Evolutionary conservation across 345 rosid species (phyloP).

Genomic region (Clausena lansium): DNA sequence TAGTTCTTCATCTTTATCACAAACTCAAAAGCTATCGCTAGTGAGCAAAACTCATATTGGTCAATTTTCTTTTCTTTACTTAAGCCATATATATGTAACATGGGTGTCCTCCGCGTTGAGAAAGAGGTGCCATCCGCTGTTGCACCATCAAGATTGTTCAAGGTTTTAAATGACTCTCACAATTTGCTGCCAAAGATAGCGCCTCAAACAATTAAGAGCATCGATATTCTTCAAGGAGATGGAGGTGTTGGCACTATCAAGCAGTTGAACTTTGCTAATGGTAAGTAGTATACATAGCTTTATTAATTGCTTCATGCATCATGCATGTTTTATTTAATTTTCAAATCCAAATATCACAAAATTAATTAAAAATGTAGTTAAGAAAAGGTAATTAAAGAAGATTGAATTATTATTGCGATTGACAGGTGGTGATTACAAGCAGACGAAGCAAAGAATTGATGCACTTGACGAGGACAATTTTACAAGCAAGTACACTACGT

Average conservation of each 20-base stretch:
- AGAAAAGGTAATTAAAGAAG: too few relatives aligned
- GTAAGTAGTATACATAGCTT: neutral
- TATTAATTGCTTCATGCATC: too few relatives aligned
- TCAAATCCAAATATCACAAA: too few relatives aligned
- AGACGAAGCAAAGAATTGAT: neutral
- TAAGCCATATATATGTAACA: neutral
- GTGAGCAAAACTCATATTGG: neutral
- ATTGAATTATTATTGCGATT: too few relatives aligned
- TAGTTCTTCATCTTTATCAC: neutral
- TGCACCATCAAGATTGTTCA: neutral
- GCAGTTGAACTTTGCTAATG: conserved; percentile 26
- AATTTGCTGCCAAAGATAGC: conserved; percentile 18
- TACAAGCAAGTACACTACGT: neutral
- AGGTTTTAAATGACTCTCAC: conserved; percentile 2
- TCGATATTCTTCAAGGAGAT: conserved; percentile 26
- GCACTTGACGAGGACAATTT: neutral
- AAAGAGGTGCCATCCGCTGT: conserved; percentile 10
- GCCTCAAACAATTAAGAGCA: conserved; percentile 26
- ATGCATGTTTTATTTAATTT: too few relatives aligned
- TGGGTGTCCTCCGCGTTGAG: conserved; percentile 17
- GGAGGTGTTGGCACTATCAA: conserved; percentile 41
- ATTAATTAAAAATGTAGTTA: too few relatives aligned
- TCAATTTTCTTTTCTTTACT: neutral
- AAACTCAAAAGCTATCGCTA: neutral
- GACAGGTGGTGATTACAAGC: neutral